A percentile compares a stretch with the other conserved stretches of the same genome.
These are phyloP conservation scores for Bruguiera sexangula DNA, from an alignment of 345 rosid species.

Conservation along the genomic window DNA sequence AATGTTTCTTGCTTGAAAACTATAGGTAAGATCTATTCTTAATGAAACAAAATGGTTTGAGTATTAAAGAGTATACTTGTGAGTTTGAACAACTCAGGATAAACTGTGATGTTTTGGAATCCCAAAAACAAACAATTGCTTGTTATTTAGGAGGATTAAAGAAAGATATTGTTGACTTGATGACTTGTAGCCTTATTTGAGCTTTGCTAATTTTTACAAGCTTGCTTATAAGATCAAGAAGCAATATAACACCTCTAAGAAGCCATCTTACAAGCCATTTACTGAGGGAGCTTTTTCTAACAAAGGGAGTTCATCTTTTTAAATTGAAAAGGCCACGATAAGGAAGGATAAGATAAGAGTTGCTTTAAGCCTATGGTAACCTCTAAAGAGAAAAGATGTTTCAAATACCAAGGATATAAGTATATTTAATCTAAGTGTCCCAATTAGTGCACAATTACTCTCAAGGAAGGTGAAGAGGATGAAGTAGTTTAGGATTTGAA, in stretches of 20 bases:
- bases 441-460: too few species aligned
- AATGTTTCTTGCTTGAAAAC: too few species aligned
- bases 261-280: neutral
- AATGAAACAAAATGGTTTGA: too few species aligned
- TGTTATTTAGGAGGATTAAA: neutral
- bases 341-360: neutral
- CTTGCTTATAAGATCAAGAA: neutral
- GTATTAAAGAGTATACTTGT: neutral
- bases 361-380: too few species aligned
- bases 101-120: neutral
- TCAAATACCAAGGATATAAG: neutral
- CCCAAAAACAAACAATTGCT: neutral
- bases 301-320: neutral
- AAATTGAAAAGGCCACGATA: neutral
- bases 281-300: neutral
- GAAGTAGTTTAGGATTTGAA: neutral
- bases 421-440: neutral
- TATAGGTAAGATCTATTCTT: too few species aligned
- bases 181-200: neutral
- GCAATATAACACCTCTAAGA: neutral
- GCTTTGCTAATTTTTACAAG: neutral
- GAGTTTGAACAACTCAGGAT: neutral
- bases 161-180: neutral
- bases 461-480: neutral
- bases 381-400: neutral